Evolutionary conservation across 1,284 basidiomycete species (phyloP).

Genomic region (Fomitopsis palustris): DNA sequence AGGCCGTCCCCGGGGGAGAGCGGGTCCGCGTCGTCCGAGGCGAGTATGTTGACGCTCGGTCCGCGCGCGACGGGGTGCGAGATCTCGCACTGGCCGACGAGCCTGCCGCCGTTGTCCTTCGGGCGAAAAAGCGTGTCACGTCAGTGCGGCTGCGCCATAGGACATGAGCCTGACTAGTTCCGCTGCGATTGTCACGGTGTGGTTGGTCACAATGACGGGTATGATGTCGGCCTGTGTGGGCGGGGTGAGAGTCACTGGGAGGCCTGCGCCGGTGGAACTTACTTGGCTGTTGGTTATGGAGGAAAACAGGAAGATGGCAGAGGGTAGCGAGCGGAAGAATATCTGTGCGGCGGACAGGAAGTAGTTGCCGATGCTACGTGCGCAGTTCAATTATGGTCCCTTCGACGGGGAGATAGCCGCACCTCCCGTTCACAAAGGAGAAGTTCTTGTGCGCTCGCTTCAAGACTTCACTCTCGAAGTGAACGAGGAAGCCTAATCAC

Average conservation of each 20-base stretch:
- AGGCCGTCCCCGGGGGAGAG: slow-evolving; percentile 45
- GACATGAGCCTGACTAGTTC: slow-evolving; percentile 63
- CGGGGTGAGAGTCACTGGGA: slow-evolving; percentile 4
- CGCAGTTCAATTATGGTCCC: neutral
- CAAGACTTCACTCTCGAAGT: slow-evolving; percentile 86
- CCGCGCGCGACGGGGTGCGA: slow-evolving; percentile 75
- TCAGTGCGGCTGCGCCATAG: slow-evolving; percentile 4
- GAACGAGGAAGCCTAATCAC: slow-evolving; percentile 78
- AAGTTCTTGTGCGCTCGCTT: slow-evolving; percentile 90
- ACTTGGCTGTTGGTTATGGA: slow-evolving; percentile 82
- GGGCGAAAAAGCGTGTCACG: neutral
- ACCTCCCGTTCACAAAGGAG: slow-evolving; percentile 86
- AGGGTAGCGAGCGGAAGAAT: slow-evolving; percentile 88
- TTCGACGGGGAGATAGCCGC: slow-evolving; percentile 8
- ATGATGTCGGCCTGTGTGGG: slow-evolving; percentile 68
- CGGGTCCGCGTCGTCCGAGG: slow-evolving; percentile 13
- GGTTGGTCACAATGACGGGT: slow-evolving; percentile 92
- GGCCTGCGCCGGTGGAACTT: neutral
- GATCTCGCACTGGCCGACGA: slow-evolving; percentile 96
- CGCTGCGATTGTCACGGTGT: slow-evolving; percentile 96
- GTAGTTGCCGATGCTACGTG: slow-evolving; percentile 77
- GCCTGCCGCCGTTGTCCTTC: slow-evolving; percentile 72
- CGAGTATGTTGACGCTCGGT: slow-evolving; percentile 27
- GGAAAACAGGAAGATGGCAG: slow-evolving; percentile 94
- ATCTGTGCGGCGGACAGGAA: slow-evolving; percentile 83